Conservation (phyloP, 352 stramenopile species). For the Phytophthora hybrid region DNA sequence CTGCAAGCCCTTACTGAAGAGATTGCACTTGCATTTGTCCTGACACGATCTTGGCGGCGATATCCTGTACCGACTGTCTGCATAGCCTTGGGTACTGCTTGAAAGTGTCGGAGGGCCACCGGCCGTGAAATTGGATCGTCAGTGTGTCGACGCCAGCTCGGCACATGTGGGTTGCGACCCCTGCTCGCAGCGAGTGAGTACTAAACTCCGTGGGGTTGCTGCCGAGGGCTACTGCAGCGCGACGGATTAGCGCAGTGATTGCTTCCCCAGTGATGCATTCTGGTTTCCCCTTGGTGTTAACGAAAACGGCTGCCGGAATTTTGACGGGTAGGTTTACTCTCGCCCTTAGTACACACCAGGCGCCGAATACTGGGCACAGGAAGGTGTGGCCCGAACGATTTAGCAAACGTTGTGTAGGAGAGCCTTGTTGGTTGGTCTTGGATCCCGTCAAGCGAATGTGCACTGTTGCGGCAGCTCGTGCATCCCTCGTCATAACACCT, state of each 20-base stretch:
- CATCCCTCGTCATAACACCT: background rate
- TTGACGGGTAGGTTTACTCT: background rate
- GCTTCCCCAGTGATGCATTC: background rate
- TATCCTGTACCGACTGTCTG: slow-evolving; percentile 8
- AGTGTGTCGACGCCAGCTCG: too few relatives aligned
- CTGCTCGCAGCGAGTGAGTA: too few relatives aligned
- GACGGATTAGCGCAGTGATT: too few relatives aligned
- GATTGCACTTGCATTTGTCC: background rate
- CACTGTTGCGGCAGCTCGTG: background rate
- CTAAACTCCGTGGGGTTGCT: too few relatives aligned
- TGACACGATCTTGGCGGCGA: slow-evolving; percentile 15
- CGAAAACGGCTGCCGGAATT: slow-evolving; percentile 8
- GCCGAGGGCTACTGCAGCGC: too few relatives aligned
- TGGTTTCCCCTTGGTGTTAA: background rate
- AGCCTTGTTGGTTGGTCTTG: slow-evolving; percentile 11
- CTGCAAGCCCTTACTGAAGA: slow-evolving; percentile 19
- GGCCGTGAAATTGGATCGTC: too few relatives aligned
- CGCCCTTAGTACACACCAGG: background rate
- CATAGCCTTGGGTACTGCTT: slow-evolving; percentile 21
- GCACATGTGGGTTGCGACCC: too few relatives aligned
- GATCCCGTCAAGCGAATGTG: slow-evolving; percentile 16
- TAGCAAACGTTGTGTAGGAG: slow-evolving; percentile 7
- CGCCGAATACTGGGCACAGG: slow-evolving; percentile 12
- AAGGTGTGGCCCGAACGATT: slow-evolving; percentile 5
- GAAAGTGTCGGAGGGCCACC: slow-evolving; percentile 11